Evolutionary conservation across 2,329 filamentous ascomycete genomes (phyloP), one percentile per base, ranked within the genome.

Genomic region (Exophiala calicioides): DNA sequence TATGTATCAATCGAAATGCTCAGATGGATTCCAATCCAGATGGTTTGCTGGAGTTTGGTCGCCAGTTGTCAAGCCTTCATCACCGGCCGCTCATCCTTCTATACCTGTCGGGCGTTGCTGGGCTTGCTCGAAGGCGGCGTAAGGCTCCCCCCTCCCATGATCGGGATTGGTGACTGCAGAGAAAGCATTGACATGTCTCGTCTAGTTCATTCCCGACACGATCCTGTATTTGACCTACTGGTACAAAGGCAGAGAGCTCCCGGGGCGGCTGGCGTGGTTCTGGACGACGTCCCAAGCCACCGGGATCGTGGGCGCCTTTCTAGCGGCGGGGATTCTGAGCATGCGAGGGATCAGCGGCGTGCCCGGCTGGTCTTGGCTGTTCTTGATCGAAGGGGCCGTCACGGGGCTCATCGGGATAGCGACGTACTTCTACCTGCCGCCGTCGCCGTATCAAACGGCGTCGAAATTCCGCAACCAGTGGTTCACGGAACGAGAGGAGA

Each of bases 211-310:
- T 20, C 64, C 65, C 2, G 64, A 63, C 27, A 44, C 48, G 30
- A 58, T 70, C 16, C 52, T 69, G 6, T 88, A 82, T 62, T 70
- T 88, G 3, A 81, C 78, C 3, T 88, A 88, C 61, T 89, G 83
- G 60, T 88, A 88, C 66, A 88, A 79, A 37, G 76, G 77, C 1
- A 29, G 29, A 16, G 55, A 58, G 33, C 52, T 58, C n/a, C 55
- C 54, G 5, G 45, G 27, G 6, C 74, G 84, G 2, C 65, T 86
- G 9, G 76, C 76, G 52, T 76, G 73, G 58, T 85, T 86, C 65
- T 88, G 82, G 82, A 79, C 78, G 6, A 0, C 74, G 78, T 0
- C 75, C 31, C 39, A 45, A 47, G 44, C 46, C 10, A 20, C 59
- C 69, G 0, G 64, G 7, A 73, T 75, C 19, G 61, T 73, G 0